phyloP scores from a whole-genome alignment of 2,329 filamentous ascomycete species.

The Aspergillus sp. region DNA sequence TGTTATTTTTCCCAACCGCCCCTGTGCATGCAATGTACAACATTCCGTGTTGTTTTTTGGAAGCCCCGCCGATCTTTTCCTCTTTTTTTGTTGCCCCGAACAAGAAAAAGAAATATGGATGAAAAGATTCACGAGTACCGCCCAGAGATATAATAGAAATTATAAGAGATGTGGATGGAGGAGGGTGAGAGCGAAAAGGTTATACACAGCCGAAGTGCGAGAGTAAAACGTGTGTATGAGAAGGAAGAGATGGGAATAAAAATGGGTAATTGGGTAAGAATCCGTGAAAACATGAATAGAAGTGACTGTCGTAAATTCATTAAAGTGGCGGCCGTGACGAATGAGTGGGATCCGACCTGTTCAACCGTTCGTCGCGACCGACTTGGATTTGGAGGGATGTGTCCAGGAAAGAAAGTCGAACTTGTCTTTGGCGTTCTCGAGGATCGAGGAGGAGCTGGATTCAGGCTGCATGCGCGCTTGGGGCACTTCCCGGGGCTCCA shows the following conservation, averaged over 20 bases:
- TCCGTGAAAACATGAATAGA: conserved; percentile 18
- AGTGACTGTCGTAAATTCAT: conserved; percentile 26
- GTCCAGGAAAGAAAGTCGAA: conserved; percentile 58
- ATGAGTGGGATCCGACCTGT: not conserved
- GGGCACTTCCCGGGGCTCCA: conserved; percentile 65
- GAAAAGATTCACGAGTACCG: not conserved
- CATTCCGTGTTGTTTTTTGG: not conserved
- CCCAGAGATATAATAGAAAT: conserved; percentile 1
- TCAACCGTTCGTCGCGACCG: conserved; percentile 40
- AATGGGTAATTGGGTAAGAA: not conserved
- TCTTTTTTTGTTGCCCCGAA: not conserved
- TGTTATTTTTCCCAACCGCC: conserved; percentile 4
- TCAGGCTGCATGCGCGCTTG: conserved; percentile 29
- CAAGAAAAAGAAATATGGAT: not conserved
- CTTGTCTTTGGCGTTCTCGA: conserved; percentile 51
- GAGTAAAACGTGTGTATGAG: not conserved
- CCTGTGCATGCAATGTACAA: conserved; percentile 7
- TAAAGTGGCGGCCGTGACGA: conserved; percentile 11
- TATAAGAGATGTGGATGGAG: not conserved
- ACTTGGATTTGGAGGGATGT: conserved; percentile 46
- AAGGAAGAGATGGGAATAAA: conserved; percentile 2
- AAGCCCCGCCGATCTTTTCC: not conserved
- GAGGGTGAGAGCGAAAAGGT: not conserved
- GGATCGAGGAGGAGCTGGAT: conserved; percentile 35
- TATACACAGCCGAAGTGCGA: conserved; percentile 2